These are phyloP conservation scores for Serendipita sp. DNA, from an alignment of 768 basidiomycete genomes.

Conservation along the genomic window DNA sequence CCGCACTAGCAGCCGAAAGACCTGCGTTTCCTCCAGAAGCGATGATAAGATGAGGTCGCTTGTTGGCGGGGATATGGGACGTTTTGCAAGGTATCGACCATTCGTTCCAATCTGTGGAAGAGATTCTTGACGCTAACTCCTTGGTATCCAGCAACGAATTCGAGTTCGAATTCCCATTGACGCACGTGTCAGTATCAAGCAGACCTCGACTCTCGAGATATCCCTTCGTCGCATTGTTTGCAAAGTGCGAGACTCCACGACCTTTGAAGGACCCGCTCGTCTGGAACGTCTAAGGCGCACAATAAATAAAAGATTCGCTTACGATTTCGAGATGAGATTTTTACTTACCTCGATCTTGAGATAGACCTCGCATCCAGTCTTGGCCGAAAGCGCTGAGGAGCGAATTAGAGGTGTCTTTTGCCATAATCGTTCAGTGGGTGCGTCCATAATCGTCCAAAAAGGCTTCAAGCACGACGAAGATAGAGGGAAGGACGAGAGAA, in stretches of 20 bases:
- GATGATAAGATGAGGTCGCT: slow-evolving; percentile 35
- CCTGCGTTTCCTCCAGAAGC: slow-evolving; percentile 77
- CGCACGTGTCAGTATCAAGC: too few species aligned
- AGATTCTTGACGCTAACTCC: neutral
- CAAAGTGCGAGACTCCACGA: slow-evolving; percentile 50
- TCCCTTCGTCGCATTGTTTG: slow-evolving; percentile 32
- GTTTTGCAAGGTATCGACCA: neutral
- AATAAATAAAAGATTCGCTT: neutral
- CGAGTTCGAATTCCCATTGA: too few species aligned
- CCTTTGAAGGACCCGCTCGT: slow-evolving; percentile 64
- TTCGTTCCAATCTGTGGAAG: neutral
- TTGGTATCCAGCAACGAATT: too few species aligned
- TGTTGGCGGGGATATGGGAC: neutral
- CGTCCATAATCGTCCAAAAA: neutral
- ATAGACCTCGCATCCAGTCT: slow-evolving; percentile 36
- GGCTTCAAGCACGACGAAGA: neutral
- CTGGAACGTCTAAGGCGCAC: slow-evolving; percentile 41
- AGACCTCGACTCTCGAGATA: slow-evolving; percentile 26
- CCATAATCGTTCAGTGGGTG: slow-evolving; percentile 26
- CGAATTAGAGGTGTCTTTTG: slow-evolving; percentile 48
- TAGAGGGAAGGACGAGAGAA: neutral
- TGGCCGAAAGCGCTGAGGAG: slow-evolving; percentile 41
- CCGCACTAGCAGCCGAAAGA: slow-evolving; percentile 49
- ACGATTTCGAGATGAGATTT: neutral
- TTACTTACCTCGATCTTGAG: slow-evolving; percentile 56